Conservation (phyloP, 1,139 yeast genomes). For the Candida dubliniensis region DNA sequence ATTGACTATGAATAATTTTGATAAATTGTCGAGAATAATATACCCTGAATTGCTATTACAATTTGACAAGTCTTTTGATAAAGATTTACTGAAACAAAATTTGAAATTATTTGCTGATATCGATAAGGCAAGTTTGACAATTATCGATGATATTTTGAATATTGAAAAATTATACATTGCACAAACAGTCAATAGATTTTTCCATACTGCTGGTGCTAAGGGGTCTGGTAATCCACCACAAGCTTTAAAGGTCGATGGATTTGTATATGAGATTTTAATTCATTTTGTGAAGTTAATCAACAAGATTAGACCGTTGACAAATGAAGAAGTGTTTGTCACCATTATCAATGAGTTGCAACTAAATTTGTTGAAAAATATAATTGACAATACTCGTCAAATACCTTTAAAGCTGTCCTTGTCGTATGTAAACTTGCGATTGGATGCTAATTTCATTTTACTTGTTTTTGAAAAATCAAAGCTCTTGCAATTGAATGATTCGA, state of each 20-base stretch:
- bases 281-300: constrained; percentile 46
- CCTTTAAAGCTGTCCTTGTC: constrained; percentile 18
- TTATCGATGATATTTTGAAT: constrained; percentile 42
- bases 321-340: constrained; percentile 35
- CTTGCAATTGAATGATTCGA: constrained; percentile 37
- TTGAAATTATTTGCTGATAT: constrained; percentile 45
- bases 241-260: constrained; percentile 36
- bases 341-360: constrained; percentile 43
- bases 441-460: constrained; percentile 41
- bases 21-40: constrained; percentile 32
- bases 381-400: constrained; percentile 29
- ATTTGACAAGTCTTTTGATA: constrained; percentile 39
- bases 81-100: constrained; percentile 39
- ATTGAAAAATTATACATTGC: constrained; percentile 41
- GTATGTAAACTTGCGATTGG: constrained; percentile 34
- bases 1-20: constrained; percentile 48
- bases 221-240: not conserved
- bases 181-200: constrained; percentile 29
- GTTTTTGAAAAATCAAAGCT: constrained; percentile 40
- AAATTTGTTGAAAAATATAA: constrained; percentile 33
- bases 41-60: constrained; percentile 35
- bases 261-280: constrained; percentile 39
- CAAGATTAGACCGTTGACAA: constrained; percentile 44
- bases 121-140: constrained; percentile 43
- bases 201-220: constrained; percentile 16